phyloP scores from a whole-genome alignment of 306 rosid species.

The Datisca glomerata region DNA sequence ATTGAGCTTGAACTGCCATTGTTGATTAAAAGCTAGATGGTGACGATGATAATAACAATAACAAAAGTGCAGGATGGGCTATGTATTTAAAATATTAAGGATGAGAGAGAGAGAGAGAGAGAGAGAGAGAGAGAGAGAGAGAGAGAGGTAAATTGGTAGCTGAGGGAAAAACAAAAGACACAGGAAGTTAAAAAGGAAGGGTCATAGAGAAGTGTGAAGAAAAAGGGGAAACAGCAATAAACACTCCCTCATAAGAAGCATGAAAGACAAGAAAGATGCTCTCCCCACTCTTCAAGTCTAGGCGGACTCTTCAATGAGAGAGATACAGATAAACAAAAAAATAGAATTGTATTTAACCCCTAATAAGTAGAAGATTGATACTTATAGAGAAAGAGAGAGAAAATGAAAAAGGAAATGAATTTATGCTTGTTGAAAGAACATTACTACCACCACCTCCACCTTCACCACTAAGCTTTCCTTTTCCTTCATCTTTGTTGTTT shows the following conservation, averaged over 20 bases:
- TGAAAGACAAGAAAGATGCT: slow-evolving; percentile 33
- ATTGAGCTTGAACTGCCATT: slow-evolving; percentile 99
- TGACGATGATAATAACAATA: no score
- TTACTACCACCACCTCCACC: slow-evolving; percentile 10
- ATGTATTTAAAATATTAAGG: slow-evolving; percentile 8
- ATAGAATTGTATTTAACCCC: neutral
- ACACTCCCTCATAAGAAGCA: slow-evolving; percentile 37
- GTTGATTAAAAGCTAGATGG: neutral
- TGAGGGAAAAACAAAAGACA: no score
- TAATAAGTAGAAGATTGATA: neutral
- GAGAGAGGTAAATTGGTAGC: slow-evolving; percentile 11
- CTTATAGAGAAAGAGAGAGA: no score
- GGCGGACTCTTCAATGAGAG: slow-evolving; percentile 52
- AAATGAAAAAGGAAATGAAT: slow-evolving; percentile 7
- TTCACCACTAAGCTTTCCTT: slow-evolving; percentile 17
- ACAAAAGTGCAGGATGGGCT: slow-evolving; percentile 4
- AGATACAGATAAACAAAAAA: slow-evolving; percentile 7
- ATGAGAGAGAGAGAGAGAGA: slow-evolving; percentile 3
- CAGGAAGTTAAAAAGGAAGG: slow-evolving; percentile 9
- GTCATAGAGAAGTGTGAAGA: slow-evolving; percentile 14
- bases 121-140: slow-evolving; percentile 8
- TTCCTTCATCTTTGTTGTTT: slow-evolving; percentile 1
- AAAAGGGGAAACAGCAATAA: slow-evolving; percentile 30
- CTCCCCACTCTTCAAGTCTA: slow-evolving; percentile 7
- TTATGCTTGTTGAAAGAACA: slow-evolving; percentile 16